Evolutionary conservation across 2,329 filamentous ascomycete genomes (phyloP).

Genomic region (Colletotrichum orbiculare): DNA sequence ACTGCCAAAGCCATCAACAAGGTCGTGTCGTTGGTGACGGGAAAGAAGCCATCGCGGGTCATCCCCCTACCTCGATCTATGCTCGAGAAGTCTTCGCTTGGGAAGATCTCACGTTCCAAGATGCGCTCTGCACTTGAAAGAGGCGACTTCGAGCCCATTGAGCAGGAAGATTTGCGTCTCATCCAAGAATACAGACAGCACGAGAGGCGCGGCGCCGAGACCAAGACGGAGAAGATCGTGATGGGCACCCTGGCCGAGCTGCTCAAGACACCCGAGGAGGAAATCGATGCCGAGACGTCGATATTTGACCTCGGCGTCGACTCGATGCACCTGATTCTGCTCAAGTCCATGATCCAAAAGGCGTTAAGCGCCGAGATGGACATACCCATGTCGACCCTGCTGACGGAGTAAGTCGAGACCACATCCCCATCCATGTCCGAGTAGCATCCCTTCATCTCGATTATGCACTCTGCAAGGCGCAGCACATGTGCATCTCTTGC

Average conservation of each 20-base stretch:
- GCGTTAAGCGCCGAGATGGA: constrained; percentile 43
- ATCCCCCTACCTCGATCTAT: constrained; percentile 19
- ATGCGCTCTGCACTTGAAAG: constrained; percentile 47
- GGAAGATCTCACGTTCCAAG: constrained; percentile 53
- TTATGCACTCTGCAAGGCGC: not conserved
- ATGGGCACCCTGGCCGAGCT: constrained; percentile 37
- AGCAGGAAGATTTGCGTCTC: constrained; percentile 25
- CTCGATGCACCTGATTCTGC: constrained; percentile 54
- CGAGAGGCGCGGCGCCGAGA: constrained; percentile 39
- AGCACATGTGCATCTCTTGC: not conserved
- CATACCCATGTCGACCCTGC: constrained; percentile 48
- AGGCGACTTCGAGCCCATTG: constrained; percentile 42
- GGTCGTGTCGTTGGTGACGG: constrained; percentile 19
- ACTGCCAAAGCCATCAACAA: constrained; percentile 35
- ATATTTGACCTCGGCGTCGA: constrained; percentile 49
- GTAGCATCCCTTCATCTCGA: not conserved
- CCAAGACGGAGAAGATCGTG: constrained; percentile 37
- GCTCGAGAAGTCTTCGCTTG: constrained; percentile 21
- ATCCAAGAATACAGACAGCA: constrained; percentile 37
- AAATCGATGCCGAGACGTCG: constrained; percentile 41
- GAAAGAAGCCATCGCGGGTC: constrained; percentile 22
- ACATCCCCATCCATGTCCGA: too few species aligned
- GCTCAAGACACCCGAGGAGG: constrained; percentile 26
- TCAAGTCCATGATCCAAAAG: constrained; percentile 49
- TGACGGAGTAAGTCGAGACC: constrained; percentile 45